Conservation (phyloP, 345 rosid genomes). For the Theobroma cacao region DNA sequence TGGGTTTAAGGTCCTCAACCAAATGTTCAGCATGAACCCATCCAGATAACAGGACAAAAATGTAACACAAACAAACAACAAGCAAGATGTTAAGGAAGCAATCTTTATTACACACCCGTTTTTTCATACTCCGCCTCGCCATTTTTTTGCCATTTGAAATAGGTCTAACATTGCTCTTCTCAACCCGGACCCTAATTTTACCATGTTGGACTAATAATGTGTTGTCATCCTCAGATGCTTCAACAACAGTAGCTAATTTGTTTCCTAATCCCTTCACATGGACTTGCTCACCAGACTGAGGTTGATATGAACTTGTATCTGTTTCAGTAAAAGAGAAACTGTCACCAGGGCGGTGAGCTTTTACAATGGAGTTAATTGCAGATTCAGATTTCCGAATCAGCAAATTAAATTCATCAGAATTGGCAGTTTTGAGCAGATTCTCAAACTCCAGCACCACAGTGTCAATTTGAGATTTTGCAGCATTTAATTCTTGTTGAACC, state of each 20-base stretch:
- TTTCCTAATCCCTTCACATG: slow-evolving; percentile 63
- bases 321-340: slow-evolving; percentile 30
- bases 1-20: not conserved
- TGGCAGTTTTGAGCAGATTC: slow-evolving; percentile 37
- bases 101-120: slow-evolving; percentile 42
- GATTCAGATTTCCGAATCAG: slow-evolving; percentile 62
- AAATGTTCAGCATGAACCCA: not conserved
- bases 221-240: slow-evolving; percentile 63
- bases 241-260: slow-evolving; percentile 75
- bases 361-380: slow-evolving; percentile 57
- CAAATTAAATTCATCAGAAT: slow-evolving; percentile 50
- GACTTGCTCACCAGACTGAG: slow-evolving; percentile 71
- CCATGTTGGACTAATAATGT: slow-evolving; percentile 72
- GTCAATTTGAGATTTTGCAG: slow-evolving; percentile 51
- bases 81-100: not conserved
- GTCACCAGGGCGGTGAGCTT: slow-evolving; percentile 46
- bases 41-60: not conserved
- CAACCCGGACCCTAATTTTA: slow-evolving; percentile 71
- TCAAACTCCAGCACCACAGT: slow-evolving; percentile 54
- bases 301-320: slow-evolving; percentile 39
- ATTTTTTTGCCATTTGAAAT: slow-evolving; percentile 28
- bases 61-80: not conserved
- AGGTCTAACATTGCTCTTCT: slow-evolving; percentile 55
- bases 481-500: slow-evolving; percentile 54
- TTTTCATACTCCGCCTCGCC: slow-evolving; percentile 28